These are phyloP conservation scores for Fagus crenata DNA, from an alignment of 306 rosid species.

Conservation along the genomic window DNA sequence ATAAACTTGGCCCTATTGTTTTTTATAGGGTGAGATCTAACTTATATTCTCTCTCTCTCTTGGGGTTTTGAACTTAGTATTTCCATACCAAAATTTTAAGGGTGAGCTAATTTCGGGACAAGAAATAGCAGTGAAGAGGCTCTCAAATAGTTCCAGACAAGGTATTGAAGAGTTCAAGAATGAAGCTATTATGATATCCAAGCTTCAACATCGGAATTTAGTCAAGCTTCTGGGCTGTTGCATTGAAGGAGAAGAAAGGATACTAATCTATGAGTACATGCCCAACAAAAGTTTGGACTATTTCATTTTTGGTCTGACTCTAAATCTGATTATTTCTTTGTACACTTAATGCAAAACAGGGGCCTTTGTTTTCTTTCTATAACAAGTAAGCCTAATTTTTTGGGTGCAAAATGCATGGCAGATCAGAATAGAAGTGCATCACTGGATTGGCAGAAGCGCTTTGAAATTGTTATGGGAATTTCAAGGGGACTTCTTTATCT, in stretches of 20 bases:
- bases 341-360: no score
- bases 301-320: conserved; percentile 34
- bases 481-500: conserved; percentile 51
- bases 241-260: conserved; percentile 39
- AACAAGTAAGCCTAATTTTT: background rate
- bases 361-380: no score
- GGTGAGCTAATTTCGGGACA: no score
- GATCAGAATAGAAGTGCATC: conserved; percentile 32
- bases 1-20: no score
- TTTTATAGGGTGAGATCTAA: no score
- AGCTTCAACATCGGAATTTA: conserved; percentile 58
- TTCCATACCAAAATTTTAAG: no score
- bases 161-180: conserved; percentile 59
- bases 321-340: no score
- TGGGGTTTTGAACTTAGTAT: no score
- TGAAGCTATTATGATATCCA: conserved; percentile 41
- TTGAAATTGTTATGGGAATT: conserved; percentile 45
- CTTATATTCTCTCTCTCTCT: no score
- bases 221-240: conserved; percentile 61
- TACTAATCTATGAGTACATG: conserved; percentile 59
- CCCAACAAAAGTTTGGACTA: conserved; percentile 43
- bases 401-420: conserved; percentile 4
- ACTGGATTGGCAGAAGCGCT: conserved; percentile 42
- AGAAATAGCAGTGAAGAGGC: conserved; percentile 57
- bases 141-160: conserved; percentile 48